These are phyloP conservation scores for Leishmania gerbilli DNA, from an alignment of 208 protist genomes.

Conservation along the genomic window DNA sequence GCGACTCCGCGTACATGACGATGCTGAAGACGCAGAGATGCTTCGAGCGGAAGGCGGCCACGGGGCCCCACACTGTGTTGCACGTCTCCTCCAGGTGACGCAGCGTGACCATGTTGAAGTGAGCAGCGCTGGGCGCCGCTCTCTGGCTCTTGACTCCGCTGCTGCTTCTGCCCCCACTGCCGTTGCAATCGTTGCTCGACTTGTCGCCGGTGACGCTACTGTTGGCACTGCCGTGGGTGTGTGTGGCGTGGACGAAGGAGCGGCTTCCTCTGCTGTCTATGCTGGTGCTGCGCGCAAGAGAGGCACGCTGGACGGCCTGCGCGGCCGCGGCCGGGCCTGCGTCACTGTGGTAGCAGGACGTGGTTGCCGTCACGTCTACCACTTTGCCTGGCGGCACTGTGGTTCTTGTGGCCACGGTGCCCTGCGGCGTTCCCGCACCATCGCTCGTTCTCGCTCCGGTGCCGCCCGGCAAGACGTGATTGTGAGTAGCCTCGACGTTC, in stretches of 20 bases:
- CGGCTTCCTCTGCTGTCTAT: constrained; percentile 3
- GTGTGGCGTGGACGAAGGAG: constrained; percentile 1
- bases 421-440: not conserved
- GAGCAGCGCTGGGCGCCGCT: constrained; percentile 20
- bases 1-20: constrained; percentile 67
- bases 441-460: not conserved
- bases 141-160: constrained; percentile 3
- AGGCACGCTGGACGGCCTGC: not conserved
- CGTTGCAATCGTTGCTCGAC: not conserved
- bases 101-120: constrained; percentile 46
- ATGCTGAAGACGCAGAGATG: constrained; percentile 77
- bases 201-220: not conserved
- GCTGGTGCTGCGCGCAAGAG: constrained; percentile 10
- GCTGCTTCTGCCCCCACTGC: not conserved
- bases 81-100: constrained; percentile 46
- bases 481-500: constrained; percentile 22
- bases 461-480: not conserved
- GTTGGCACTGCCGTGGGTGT: constrained; percentile 2
- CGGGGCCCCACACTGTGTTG: constrained; percentile 57
- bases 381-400: not conserved
- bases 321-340: not conserved
- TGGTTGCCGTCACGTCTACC: not conserved
- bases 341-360: not conserved
- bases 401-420: not conserved
- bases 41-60: constrained; percentile 64